Percentiles rank a stretch among this genome's conserved stretches.
phyloP scores from a whole-genome alignment of 2,329 filamentous ascomycete genomes.

The Phaeomoniella chlamydospora region DNA sequence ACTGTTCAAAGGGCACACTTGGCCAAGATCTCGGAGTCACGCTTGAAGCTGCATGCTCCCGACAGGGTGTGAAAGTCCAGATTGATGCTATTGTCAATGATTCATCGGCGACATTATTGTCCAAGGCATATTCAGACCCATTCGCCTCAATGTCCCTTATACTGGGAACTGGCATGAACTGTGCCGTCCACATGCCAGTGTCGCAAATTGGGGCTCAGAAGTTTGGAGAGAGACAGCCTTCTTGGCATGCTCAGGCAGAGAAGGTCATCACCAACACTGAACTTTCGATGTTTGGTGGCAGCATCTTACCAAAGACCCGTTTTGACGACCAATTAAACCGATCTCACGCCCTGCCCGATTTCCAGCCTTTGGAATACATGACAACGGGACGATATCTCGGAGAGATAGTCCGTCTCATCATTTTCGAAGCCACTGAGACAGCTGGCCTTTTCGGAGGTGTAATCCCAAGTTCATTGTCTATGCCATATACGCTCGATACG shows the following conservation, averaged over 20 bases:
- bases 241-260: constrained; percentile 41
- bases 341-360: constrained; percentile 43
- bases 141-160: constrained; percentile 49
- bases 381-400: constrained; percentile 49
- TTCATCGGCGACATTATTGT: constrained; percentile 45
- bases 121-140: constrained; percentile 46
- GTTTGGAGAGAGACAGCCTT: constrained; percentile 38
- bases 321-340: constrained; percentile 49
- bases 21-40: constrained; percentile 45
- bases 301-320: constrained; percentile 40
- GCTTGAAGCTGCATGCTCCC: constrained; percentile 43
- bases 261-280: constrained; percentile 53
- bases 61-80: constrained; percentile 38
- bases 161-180: constrained; percentile 50
- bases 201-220: constrained; percentile 38
- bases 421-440: constrained; percentile 43
- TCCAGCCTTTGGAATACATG: constrained; percentile 52
- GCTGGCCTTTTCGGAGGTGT: constrained; percentile 42
- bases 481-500: constrained; percentile 45
- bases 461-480: constrained; percentile 38
- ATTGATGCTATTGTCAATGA: constrained; percentile 52
- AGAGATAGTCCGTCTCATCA: constrained; percentile 46
- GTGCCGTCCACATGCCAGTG: constrained; percentile 46
- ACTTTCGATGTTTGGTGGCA: constrained; percentile 50
- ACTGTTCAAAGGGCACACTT: constrained; percentile 42